phyloP scores from a whole-genome alignment of 139 green algal species.

The Pleodorina starrii region DNA sequence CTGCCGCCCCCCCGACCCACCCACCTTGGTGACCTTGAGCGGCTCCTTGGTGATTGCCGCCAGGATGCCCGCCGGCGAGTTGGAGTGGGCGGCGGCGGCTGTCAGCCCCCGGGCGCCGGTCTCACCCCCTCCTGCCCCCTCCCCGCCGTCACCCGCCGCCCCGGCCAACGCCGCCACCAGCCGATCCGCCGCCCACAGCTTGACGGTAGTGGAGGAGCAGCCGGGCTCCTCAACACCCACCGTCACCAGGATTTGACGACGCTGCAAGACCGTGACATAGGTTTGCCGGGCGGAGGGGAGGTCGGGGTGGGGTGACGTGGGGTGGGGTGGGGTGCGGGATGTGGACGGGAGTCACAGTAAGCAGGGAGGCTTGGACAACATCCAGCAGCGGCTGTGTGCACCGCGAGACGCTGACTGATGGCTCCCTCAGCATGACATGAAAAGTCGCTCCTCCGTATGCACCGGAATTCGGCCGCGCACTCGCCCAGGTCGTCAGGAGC shows the following conservation, averaged over 20 bases:
- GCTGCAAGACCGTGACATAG: slow-evolving; percentile 7
- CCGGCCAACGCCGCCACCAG: slow-evolving; percentile 14
- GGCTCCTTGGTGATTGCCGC: background rate
- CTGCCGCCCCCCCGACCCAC: no score
- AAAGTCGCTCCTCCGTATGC: no score
- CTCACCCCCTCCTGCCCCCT: slow-evolving; percentile 5
- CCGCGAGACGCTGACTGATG: no score
- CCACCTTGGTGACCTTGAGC: slow-evolving; percentile 35
- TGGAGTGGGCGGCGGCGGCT: background rate
- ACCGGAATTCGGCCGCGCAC: no score
- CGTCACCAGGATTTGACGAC: slow-evolving; percentile 60
- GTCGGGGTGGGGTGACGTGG: no score
- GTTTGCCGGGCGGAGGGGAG: no score
- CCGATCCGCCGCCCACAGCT: slow-evolving; percentile 66
- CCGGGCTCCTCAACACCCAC: slow-evolving; percentile 74
- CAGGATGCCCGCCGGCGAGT: background rate
- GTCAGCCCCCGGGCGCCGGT: background rate
- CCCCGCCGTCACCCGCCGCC: background rate
- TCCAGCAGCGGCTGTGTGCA: no score
- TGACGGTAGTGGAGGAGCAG: slow-evolving; percentile 66
- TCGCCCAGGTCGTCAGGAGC: no score
- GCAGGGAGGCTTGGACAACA: no score
- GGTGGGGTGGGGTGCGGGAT: no score
- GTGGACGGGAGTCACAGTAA: no score
- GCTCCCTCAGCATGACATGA: no score